Percentiles rank a stretch among this genome's conserved stretches.
Conservation (phyloP, 2,329 filamentous ascomycete genomes). For the Phaeophleospora eucalypticola region DNA sequence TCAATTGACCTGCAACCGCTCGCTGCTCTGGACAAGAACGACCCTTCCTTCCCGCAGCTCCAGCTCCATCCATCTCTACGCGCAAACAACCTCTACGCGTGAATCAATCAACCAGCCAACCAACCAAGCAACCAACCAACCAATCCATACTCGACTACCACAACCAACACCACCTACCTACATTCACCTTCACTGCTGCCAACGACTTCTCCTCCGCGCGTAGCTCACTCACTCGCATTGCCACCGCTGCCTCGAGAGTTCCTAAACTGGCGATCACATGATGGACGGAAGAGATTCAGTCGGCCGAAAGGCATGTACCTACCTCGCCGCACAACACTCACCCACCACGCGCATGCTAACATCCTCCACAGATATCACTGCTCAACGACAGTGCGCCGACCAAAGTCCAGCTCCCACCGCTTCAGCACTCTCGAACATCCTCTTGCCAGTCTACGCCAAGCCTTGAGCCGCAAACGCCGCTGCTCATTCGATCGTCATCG, state of each 20-base stretch:
- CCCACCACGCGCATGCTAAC: not conserved
- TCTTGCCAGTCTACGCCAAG: constrained; percentile 44
- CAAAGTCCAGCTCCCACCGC: constrained; percentile 25
- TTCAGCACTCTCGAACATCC: constrained; percentile 29
- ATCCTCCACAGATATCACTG: constrained; percentile 40
- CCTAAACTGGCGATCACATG: constrained; percentile 31
- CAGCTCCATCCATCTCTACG: too few species aligned
- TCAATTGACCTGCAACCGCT: too few species aligned
- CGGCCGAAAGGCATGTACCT: constrained; percentile 35
- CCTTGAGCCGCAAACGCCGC: constrained; percentile 45
- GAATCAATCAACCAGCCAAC: too few species aligned
- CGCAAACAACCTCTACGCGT: too few species aligned
- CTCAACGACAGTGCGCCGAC: constrained; percentile 42
- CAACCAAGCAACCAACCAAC: too few species aligned
- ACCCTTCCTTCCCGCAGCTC: too few species aligned
- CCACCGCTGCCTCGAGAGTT: not conserved
- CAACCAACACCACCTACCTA: not conserved
- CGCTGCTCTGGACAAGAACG: too few species aligned
- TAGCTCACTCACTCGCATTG: not conserved
- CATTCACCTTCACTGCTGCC: not conserved
- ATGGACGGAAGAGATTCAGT: constrained; percentile 52
- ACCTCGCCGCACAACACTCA: not conserved
- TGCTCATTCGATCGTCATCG: constrained; percentile 44
- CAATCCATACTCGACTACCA: not conserved
- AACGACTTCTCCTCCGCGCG: not conserved